phyloP scores from a whole-genome alignment of 441 rosid genomes.

The Populus hybrid region DNA sequence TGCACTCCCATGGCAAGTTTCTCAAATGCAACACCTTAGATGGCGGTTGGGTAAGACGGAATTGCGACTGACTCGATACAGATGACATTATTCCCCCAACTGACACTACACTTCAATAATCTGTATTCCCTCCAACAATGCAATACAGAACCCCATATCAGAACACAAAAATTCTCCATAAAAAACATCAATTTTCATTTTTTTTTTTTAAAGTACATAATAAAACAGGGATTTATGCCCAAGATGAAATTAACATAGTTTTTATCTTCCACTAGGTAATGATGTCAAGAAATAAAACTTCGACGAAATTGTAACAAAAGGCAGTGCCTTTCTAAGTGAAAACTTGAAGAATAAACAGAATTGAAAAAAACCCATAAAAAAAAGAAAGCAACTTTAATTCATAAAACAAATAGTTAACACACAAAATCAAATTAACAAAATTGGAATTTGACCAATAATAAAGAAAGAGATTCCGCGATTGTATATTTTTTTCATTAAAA shows the following conservation, averaged over 20 bases:
- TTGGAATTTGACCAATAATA: not conserved
- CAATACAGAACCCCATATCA: not conserved
- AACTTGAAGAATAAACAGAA: not conserved
- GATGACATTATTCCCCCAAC: slow-evolving; percentile 63
- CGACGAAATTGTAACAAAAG: not conserved
- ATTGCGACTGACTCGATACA: slow-evolving; percentile 95
- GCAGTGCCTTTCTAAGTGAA: not conserved
- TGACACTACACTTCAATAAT: slow-evolving; percentile 8
- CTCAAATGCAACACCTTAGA: slow-evolving; percentile 97
- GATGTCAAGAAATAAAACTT: not conserved
- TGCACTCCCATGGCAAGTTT: slow-evolving; percentile 99
- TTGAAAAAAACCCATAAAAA: not conserved
- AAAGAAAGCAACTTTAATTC: not conserved
- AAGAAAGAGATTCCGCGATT: not conserved
- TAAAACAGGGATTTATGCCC: not conserved
- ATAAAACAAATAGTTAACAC: not conserved
- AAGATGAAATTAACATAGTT: not conserved
- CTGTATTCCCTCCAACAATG: slow-evolving; percentile 3
- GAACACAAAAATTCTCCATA: not conserved
- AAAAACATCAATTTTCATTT: not conserved
- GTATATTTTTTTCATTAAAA: not conserved
- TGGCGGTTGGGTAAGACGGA: slow-evolving; percentile 96
- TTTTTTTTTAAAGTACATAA: not conserved
- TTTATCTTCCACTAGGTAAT: not conserved
- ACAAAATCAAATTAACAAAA: not conserved